Evolutionary conservation across 2,329 filamentous ascomycete species (phyloP), one percentile per base, ranked within the genome.

Genomic region (Sarocladiaceae sp.): DNA sequence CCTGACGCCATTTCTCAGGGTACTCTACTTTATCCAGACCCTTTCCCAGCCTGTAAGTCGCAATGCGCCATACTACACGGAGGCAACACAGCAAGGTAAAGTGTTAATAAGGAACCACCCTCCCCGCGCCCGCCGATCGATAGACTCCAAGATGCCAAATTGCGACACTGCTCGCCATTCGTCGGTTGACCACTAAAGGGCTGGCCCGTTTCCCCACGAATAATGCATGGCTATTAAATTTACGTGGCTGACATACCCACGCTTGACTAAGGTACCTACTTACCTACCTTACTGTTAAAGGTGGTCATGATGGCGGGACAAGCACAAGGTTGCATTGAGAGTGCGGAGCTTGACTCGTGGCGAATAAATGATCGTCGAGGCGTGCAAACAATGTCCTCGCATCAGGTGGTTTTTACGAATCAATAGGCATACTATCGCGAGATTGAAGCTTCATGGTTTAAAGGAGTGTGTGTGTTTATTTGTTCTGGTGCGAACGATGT

Each of bases 381-480:
- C 7, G 6, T n/a, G 6, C 6, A 37, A 7, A 7, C 8, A 8
- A 40, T 20, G 17, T 40, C 7, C 37, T 22, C 18, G 15, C 18
- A n/a, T 22, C 17, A 40, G 20, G 23, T 22, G 5, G 23, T 20
- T 40, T 40, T 22, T 22, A 40, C 5, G 17, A 40, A n/a, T 20
- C 20, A 40, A 40, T 6, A 7, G 37, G 3, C 15, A 6, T 12
- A 6, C 11, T 40, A n/a, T 37, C 6, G 11, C 6, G 18, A 37
- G 35, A 37, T n/a, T n/a, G n/a, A n/a, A n/a, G n/a, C n/a, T 10
- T 37, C 37, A 23, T 22, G 20, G 17, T 10, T 40, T 23, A 22
- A 40, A 40, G 15, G 37, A 40, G 37, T 23, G 37, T 40, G 37
- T 40, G 37, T 7, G 20, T 40, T 40, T 40, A 40, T 40, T n/a